Evolutionary conservation across 768 basidiomycete species (phyloP).

Genomic region (Pulveroboletus ravenelii): DNA sequence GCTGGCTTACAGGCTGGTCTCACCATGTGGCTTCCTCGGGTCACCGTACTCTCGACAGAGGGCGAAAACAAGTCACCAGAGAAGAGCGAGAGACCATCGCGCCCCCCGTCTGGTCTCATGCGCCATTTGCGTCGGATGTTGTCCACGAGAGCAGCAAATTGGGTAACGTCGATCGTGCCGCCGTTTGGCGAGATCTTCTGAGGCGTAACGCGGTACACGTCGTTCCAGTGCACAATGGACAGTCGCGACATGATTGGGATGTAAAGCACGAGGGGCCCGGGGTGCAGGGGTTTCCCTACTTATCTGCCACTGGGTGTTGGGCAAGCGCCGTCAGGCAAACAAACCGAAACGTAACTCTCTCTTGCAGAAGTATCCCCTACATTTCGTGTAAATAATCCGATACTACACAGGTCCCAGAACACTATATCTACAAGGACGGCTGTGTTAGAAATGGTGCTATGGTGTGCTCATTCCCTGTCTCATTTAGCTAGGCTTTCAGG

Average conservation of each 20-base stretch:
- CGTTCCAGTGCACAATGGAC: conserved; percentile 69
- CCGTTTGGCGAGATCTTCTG: conserved; percentile 56
- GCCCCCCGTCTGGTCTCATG: conserved; percentile 40
- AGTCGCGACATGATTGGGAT: conserved; percentile 33
- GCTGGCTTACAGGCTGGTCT: conserved; percentile 9
- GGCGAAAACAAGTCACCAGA: conserved; percentile 90
- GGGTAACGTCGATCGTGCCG: conserved; percentile 80
- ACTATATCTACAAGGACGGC: too few relatives aligned
- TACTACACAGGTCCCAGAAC: background rate
- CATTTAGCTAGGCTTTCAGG: background rate
- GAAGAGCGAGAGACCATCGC: conserved; percentile 77
- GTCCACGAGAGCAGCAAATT: conserved; percentile 73
- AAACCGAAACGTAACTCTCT: too few relatives aligned
- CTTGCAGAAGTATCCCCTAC: too few relatives aligned
- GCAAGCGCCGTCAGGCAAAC: too few relatives aligned
- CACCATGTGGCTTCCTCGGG: conserved; percentile 90
- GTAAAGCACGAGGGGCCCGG: background rate
- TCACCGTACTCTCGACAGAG: conserved; percentile 81
- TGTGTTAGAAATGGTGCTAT: background rate
- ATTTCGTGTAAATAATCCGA: background rate
- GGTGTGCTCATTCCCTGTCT: background rate
- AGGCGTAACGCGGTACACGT: conserved; percentile 75
- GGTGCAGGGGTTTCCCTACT: background rate
- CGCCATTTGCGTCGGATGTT: conserved; percentile 58
- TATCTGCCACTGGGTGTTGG: background rate